Evolutionary conservation across 2,329 filamentous ascomycete genomes (phyloP), one percentile per base, ranked within the genome.

Genomic region (Monosporascus sp.): DNA sequence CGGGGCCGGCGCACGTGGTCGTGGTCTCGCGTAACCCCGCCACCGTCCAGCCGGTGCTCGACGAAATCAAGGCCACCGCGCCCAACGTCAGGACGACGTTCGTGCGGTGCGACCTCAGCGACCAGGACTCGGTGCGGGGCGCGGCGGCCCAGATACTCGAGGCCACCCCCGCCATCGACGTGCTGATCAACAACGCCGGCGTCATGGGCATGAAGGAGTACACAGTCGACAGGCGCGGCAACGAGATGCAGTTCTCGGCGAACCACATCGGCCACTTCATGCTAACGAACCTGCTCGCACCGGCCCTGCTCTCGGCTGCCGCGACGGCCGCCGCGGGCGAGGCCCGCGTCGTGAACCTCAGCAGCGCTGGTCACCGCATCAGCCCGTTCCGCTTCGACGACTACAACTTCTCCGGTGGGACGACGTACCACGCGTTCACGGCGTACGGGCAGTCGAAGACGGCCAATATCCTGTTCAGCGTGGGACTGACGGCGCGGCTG

Each of bases 371-470:
- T 31, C 70, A 75, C 61, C 62, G 66, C 3, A 52, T 70, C 3
- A 64, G 68, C 3, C 66, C 69, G 1, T 58, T 76, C 3, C 62
- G 71, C 1, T 75, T 75, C 56, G 65, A 72, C 17, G 71, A 76
- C 57, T 63, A 64, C 25, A 70, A 66, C 14, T 72, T 74, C 53
- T 37, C 46, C 15, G 57, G 69, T 20, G 67, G 67, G 5, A 64
- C 58, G 22, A 58, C 59, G 2, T 74, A 70, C 48, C 71, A 71
- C 11, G 64, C 52, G 48, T 74, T 72, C 64, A 57, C 65, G 7
- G 74, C 70, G 14, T 77, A 79, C 54, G 70, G 68, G 0, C 73
- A 75, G 57, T 73, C 70, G 55, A 78, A 78, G 57, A 69, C 73
- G 8, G 73, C 74, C 8, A 74, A 76, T 48, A 72, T 77, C 6